Evolutionary conservation across 495 filamentous ascomycete genomes (phyloP).

Genomic region (Neurospora sublineolata): DNA sequence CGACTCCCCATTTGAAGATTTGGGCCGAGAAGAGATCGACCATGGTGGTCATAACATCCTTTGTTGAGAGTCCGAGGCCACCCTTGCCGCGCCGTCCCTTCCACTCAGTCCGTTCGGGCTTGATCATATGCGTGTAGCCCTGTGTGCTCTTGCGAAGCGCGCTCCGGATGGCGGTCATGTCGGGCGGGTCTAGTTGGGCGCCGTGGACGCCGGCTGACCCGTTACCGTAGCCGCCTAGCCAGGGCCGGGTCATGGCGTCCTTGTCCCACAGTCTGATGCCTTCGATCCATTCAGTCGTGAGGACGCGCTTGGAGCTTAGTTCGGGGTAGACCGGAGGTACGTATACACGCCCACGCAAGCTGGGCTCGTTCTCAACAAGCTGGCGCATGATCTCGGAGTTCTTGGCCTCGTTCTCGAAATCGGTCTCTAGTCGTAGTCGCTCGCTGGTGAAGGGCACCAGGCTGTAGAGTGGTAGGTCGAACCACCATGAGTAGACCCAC

Average conservation of each 20-base stretch:
- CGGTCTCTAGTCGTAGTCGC: conserved; percentile 78
- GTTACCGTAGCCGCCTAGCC: conserved; percentile 63
- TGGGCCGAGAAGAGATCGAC: conserved; percentile 89
- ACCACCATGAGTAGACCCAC: conserved; percentile 63
- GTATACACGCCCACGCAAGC: conserved; percentile 69
- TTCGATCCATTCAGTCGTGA: conserved; percentile 97
- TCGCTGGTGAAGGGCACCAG: conserved; percentile 85
- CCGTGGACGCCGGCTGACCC: conserved; percentile 72
- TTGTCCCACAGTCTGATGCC: conserved; percentile 88
- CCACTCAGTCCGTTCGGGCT: conserved; percentile 74
- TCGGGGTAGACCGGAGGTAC: conserved; percentile 76
- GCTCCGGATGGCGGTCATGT: conserved; percentile 27
- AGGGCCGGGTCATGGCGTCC: conserved; percentile 55
- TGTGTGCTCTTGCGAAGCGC: conserved; percentile 27
- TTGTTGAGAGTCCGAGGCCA: conserved; percentile 69
- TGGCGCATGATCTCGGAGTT: conserved; percentile 77
- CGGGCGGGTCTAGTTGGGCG: conserved; percentile 45
- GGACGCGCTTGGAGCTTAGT: conserved; percentile 69
- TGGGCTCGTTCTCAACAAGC: conserved; percentile 65
- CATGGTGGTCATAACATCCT: conserved; percentile 90
- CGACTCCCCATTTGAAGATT: conserved; percentile 89
- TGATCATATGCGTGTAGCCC: conserved; percentile 43
- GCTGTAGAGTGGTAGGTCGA: conserved; percentile 79
- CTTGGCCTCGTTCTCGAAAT: conserved; percentile 81
- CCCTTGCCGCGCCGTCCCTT: conserved; percentile 55